phyloP scores from a whole-genome alignment of 192 early-diverging fungal genomes.

The Backusella circina region DNA sequence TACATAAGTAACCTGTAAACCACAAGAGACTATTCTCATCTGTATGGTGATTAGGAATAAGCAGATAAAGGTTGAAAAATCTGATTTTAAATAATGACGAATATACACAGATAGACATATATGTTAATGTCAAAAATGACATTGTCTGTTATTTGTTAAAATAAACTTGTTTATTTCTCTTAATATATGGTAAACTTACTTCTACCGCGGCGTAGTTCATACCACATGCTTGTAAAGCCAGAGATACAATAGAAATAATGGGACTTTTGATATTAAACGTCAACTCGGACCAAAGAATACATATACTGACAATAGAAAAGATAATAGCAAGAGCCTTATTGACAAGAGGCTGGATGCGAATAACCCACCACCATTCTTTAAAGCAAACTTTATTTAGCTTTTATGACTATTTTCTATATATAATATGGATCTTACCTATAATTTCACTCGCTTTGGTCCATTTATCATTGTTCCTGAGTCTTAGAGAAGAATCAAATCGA shows the following conservation, averaged over 20 bases:
- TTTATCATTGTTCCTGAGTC: neutral
- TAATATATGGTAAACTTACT: slow-evolving; percentile 17
- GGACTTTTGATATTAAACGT: slow-evolving; percentile 75
- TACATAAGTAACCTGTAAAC: slow-evolving; percentile 89
- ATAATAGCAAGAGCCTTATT: slow-evolving; percentile 57
- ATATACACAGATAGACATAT: slow-evolving; percentile 94
- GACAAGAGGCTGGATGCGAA: slow-evolving; percentile 63
- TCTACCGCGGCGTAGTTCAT: slow-evolving; percentile 63
- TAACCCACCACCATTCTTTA: slow-evolving; percentile 84
- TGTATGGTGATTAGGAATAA: slow-evolving; percentile 92
- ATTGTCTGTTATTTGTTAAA: slow-evolving; percentile 52
- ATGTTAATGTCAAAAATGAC: slow-evolving; percentile 72
- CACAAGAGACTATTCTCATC: slow-evolving; percentile 89
- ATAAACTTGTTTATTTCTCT: neutral
- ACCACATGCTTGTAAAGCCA: slow-evolving; percentile 52
- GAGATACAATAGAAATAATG: slow-evolving; percentile 69
- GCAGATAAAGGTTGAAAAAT: slow-evolving; percentile 82
- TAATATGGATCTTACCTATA: neutral
- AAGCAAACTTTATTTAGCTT: neutral
- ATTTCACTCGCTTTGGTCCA: neutral
- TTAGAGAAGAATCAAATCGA: neutral
- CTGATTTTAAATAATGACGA: slow-evolving; percentile 87
- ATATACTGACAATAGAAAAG: slow-evolving; percentile 57
- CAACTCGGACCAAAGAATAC: slow-evolving; percentile 92
- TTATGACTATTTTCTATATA: neutral